These are phyloP conservation scores for Chytriomyces sp. DNA, from an alignment of 192 early-diverging fungal genomes.

Conservation along the genomic window DNA sequence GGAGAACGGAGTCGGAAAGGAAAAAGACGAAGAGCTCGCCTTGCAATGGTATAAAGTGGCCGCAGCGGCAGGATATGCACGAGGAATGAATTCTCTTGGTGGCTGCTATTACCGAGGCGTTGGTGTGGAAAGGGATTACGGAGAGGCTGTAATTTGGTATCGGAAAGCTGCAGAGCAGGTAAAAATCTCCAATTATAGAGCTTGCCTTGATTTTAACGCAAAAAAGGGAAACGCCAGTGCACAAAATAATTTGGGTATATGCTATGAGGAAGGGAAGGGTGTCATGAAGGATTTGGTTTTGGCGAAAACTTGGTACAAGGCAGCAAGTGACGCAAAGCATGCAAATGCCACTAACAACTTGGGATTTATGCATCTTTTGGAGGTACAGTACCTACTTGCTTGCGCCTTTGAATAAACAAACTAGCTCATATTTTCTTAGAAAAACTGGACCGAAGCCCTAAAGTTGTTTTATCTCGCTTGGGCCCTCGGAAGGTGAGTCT, in stretches of 20 bases:
- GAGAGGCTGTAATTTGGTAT: slow-evolving; percentile 50
- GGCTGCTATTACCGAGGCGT: slow-evolving; percentile 48
- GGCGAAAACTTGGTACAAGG: slow-evolving; percentile 53
- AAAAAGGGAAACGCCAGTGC: slow-evolving; percentile 46
- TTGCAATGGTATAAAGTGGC: slow-evolving; percentile 45
- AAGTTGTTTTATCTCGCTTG: slow-evolving; percentile 49
- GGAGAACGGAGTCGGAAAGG: slow-evolving; percentile 44
- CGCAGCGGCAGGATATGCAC: slow-evolving; percentile 30
- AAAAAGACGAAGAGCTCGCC: slow-evolving; percentile 30
- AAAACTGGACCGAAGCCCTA: slow-evolving; percentile 45
- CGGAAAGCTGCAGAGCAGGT: slow-evolving; percentile 44
- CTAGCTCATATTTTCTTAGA: background rate
- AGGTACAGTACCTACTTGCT: slow-evolving; percentile 29
- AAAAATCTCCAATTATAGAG: background rate
- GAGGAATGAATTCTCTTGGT: slow-evolving; percentile 51
- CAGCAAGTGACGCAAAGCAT: slow-evolving; percentile 47
- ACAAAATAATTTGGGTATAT: slow-evolving; percentile 57
- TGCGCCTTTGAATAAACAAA: background rate
- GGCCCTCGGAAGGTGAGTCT: slow-evolving; percentile 42
- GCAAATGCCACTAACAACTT: slow-evolving; percentile 49
- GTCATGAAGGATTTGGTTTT: slow-evolving; percentile 48
- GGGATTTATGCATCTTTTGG: slow-evolving; percentile 48
- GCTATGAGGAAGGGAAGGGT: slow-evolving; percentile 59
- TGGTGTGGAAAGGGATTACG: slow-evolving; percentile 47
- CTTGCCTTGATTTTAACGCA: background rate